Conservation (phyloP, 495 filamentous ascomycete species). For the Ascodesmis nigricans region DNA sequence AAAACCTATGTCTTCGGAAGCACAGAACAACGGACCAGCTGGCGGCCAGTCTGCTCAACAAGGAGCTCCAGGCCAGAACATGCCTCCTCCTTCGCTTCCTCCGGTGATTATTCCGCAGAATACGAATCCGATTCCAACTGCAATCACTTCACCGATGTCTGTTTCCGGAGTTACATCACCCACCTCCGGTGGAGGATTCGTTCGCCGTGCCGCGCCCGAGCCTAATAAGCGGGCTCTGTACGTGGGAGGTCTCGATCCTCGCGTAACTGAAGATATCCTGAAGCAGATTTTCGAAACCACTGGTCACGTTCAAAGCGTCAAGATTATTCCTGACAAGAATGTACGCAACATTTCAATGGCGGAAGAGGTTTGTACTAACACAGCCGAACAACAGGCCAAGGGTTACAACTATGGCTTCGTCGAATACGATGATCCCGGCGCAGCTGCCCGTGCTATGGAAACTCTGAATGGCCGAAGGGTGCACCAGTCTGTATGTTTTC, state of each 20-base stretch:
- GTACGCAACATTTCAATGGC: constrained; percentile 8
- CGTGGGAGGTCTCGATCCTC: constrained; percentile 81
- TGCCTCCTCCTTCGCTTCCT: constrained; percentile 81
- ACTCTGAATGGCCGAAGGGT: constrained; percentile 88
- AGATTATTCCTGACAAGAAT: constrained; percentile 77
- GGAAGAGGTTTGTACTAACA: not conserved
- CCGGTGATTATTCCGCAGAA: constrained; percentile 86
- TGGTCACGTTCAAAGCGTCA: constrained; percentile 93
- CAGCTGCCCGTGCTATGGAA: constrained; percentile 89
- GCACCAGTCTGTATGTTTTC: constrained; percentile 59
- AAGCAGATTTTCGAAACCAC: constrained; percentile 98
- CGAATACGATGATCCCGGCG: constrained; percentile 93
- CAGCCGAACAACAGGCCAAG: constrained; percentile 45
- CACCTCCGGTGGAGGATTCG: constrained; percentile 53
- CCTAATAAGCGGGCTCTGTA: constrained; percentile 97
- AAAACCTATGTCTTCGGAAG: constrained; percentile 23
- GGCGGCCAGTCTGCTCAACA: not conserved
- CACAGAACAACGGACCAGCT: constrained; percentile 10
- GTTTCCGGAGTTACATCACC: constrained; percentile 56
- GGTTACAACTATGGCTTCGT: constrained; percentile 99
- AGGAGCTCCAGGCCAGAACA: constrained; percentile 22
- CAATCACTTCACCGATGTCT: constrained; percentile 72
- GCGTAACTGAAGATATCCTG: constrained; percentile 89
- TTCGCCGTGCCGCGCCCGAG: constrained; percentile 84
- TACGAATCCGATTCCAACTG: constrained; percentile 84